Evolutionary conservation across 345 rosid species (phyloP).

Genomic region (Citrus sp.): DNA sequence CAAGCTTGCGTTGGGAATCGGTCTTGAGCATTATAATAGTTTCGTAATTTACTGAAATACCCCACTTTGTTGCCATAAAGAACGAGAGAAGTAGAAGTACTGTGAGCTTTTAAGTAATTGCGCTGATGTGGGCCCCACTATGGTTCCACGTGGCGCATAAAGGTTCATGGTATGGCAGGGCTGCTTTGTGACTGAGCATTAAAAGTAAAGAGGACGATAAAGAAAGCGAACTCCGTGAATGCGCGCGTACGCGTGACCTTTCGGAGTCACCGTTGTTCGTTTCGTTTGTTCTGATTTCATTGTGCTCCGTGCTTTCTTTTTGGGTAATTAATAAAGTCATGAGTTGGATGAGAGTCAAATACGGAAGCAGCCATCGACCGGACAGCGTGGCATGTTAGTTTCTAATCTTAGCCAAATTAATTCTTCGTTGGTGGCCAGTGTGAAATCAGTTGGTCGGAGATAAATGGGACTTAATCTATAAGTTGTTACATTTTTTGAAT

Average conservation of each 20-base stretch:
- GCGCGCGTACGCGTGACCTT: neutral
- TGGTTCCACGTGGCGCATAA: neutral
- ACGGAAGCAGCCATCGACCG: neutral
- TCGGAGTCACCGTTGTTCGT: neutral
- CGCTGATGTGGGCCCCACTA: neutral
- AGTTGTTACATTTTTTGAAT: no score
- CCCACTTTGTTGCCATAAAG: neutral
- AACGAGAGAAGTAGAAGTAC: no score
- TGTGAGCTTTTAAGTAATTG: neutral
- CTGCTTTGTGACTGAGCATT: neutral
- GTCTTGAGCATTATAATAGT: neutral
- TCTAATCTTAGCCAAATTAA: no score
- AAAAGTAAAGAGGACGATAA: neutral
- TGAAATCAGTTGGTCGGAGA: no score
- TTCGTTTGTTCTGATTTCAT: no score
- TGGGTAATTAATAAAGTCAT: neutral
- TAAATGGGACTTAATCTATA: no score
- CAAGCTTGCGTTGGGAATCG: slow-evolving; percentile 31
- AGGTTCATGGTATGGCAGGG: neutral
- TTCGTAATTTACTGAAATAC: slow-evolving; percentile 5
- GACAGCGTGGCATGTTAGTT: no score
- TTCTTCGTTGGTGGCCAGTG: no score
- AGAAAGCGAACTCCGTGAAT: neutral
- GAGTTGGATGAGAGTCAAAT: neutral
- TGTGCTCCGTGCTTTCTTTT: neutral